Base-by-base conservation (phyloP, 176 grass and related monocot genomes). In the Phoenix dactylifera region DNA sequence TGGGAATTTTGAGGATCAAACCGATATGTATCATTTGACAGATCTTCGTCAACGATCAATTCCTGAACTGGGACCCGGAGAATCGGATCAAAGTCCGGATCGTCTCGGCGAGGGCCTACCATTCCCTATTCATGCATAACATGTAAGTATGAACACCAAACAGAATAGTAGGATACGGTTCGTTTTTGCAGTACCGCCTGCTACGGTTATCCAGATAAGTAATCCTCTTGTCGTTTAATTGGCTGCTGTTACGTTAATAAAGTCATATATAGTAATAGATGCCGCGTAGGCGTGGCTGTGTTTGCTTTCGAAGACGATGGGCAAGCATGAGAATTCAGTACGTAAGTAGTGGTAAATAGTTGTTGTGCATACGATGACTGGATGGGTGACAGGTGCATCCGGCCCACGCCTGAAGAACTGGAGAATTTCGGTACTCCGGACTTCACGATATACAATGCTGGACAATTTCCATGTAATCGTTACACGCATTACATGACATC, bases 101-200 rank as follows among this genome's bases (percentile, higher is more conserved):
- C 56, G 83, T 98, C 64, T 86, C 93, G 3, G 88, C 88, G 78
- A 87, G 93, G 78, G 93, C 93, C 0, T 98, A 98, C 73, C 93
- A 98, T 78, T 92, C 93, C 19, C 81, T 98, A 67, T 98, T 98
- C 93, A 98, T 98, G 93, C 93, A 98, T 72, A 98, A 98, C 81
- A 98, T 98, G 93, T 95, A 88, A 95, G 89, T 72, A 70, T 22
- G 57, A 52, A 26, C 79, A 63, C 29, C 29, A 76, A 70, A 44
- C 35, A 44, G 49, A 55, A 64, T 64, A 59, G 23, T 26, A 55
- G 24, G 77, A 53, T 55, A 26, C 57, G 3, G 18, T 76, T 66
- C 7, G 26, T 51, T 51, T 14, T 65, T 62, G 15, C 49, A 53
- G 68, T 65, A 64, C 69, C 15, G 60, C 51, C 53, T 55, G 53